phyloP scores from a whole-genome alignment of 2,329 filamentous ascomycete genomes.

The Aspergillus arachidicola region DNA sequence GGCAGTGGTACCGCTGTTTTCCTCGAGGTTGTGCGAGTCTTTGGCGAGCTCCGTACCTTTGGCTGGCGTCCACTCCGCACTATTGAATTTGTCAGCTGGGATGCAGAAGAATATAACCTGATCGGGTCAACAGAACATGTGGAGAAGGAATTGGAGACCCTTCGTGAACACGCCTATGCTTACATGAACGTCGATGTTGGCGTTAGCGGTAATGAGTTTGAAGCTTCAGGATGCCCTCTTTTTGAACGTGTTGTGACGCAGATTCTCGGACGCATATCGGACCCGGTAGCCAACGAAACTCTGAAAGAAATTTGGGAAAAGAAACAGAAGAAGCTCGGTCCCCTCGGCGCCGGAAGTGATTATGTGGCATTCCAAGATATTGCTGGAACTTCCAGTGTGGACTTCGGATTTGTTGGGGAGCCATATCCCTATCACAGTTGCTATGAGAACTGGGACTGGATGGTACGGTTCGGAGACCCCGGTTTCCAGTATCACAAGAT shows the following conservation, averaged over 20 bases:
- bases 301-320: constrained; percentile 75
- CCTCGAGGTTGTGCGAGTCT: constrained; percentile 82
- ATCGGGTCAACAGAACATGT: constrained; percentile 95
- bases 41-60: constrained; percentile 73
- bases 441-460: constrained; percentile 89
- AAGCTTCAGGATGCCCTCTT: constrained; percentile 77
- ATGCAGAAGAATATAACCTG: constrained; percentile 88
- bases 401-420: constrained; percentile 74
- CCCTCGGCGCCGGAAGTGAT: constrained; percentile 75
- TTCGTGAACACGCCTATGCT: constrained; percentile 75
- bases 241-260: constrained; percentile 73
- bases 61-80: constrained; percentile 93
- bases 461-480: constrained; percentile 77
- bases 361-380: constrained; percentile 91
- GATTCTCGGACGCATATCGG: constrained; percentile 72
- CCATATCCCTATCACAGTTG: constrained; percentile 75
- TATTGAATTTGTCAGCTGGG: constrained; percentile 97
- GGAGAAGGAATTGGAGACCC: constrained; percentile 73
- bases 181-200: constrained; percentile 92
- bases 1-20: constrained; percentile 88
- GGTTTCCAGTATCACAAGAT: constrained; percentile 78
- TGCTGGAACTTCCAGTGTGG: constrained; percentile 82
- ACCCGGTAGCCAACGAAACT: constrained; percentile 72
- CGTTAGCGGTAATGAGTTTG: constrained; percentile 73
- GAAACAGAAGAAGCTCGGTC: constrained; percentile 60